A percentile compares a stretch with the other conserved stretches of the same genome.
Conservation (phyloP, 805 yeast species). For the Nadsonia fulvescens region DNA sequence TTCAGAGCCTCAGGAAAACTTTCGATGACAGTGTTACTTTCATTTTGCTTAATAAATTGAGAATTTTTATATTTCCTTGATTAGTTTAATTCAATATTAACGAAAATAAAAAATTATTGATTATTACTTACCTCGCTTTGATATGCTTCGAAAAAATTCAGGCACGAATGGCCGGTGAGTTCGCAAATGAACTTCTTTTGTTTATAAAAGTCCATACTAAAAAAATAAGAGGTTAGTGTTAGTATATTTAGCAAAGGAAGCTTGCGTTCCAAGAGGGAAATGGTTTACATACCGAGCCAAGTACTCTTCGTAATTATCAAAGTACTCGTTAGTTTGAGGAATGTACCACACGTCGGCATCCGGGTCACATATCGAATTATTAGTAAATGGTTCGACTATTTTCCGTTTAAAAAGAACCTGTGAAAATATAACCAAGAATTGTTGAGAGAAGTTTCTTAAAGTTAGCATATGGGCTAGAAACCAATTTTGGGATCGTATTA, state of each 20-base stretch:
- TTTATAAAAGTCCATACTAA: conserved; percentile 21
- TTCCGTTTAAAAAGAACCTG: conserved; percentile 24
- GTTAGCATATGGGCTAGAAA: no score
- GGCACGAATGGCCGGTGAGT: conserved; percentile 81
- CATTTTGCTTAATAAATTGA: conserved; percentile 7
- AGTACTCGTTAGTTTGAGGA: conserved; percentile 81
- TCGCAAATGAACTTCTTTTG: conserved; percentile 76
- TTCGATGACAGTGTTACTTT: conserved; percentile 41
- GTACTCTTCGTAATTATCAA: conserved; percentile 56
- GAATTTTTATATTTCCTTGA: no score
- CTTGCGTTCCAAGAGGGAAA: conserved; percentile 1
- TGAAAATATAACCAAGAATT: no score
- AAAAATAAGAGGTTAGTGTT: conserved; percentile 1
- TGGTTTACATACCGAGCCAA: conserved; percentile 20
- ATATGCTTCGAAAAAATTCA: conserved; percentile 79
- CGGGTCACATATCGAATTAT: conserved; percentile 10
- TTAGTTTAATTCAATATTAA: no score
- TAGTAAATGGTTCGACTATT: conserved; percentile 13
- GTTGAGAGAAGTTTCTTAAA: no score
- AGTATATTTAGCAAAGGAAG: no score
- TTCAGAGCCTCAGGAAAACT: conserved; percentile 81
- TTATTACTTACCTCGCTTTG: conserved; percentile 36
- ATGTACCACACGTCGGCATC: conserved; percentile 62
- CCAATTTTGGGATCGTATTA: no score
- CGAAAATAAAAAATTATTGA: neutral